Percentiles rank a stretch among this genome's conserved stretches.
Evolutionary conservation across 176 grass and related monocot genomes (phyloP).

Genomic region (Raddia distichophylla): DNA sequence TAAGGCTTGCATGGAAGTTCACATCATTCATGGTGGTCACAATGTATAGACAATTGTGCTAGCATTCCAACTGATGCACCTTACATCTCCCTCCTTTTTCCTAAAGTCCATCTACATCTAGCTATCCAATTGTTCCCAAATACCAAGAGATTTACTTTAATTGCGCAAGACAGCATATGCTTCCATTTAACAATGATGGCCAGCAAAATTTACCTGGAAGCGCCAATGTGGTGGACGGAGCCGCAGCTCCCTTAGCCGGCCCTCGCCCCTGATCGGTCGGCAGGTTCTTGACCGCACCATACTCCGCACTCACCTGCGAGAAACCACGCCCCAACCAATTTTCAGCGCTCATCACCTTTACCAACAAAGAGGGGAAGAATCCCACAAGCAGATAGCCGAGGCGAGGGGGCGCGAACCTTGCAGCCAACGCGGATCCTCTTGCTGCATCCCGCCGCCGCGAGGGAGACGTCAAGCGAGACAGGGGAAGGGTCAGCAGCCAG

Average conservation of each 20-base stretch:
- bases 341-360: background rate
- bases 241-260: constrained; percentile 45
- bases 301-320: constrained; percentile 71
- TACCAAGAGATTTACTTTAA: background rate
- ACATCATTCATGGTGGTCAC: constrained; percentile 8
- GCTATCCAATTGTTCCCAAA: constrained; percentile 1
- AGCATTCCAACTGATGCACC: background rate
- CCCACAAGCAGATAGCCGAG: background rate
- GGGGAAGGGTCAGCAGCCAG: background rate
- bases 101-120: background rate
- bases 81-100: background rate
- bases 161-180: background rate
- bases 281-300: constrained; percentile 62
- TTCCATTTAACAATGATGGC: background rate
- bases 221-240: constrained; percentile 46
- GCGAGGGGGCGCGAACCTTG: constrained; percentile 54
- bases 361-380: background rate
- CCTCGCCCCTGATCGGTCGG: constrained; percentile 51
- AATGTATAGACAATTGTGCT: background rate
- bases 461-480: background rate
- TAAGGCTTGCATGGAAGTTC: constrained; percentile 17
- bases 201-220: constrained; percentile 55
- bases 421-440: constrained; percentile 76
- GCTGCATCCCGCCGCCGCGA: constrained; percentile 39
- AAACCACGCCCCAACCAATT: constrained; percentile 19